These are phyloP conservation scores for Podaxis sp. DNA, from an alignment of 768 basidiomycete genomes.

Conservation along the genomic window DNA sequence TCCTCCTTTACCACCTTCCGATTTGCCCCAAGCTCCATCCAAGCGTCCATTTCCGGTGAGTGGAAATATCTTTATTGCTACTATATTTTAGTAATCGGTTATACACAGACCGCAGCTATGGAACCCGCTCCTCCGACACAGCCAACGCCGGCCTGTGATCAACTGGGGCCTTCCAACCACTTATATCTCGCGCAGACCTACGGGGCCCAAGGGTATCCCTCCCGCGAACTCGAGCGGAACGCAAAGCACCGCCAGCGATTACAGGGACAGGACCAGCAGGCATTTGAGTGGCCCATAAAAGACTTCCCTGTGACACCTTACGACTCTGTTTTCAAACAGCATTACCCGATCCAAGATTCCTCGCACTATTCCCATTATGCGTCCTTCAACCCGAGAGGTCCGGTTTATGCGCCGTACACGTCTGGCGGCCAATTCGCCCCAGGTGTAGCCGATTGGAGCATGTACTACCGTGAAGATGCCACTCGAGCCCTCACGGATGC, in stretches of 20 bases:
- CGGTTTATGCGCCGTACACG: not conserved
- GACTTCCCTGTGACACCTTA: not conserved
- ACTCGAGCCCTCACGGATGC: not conserved
- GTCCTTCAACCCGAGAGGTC: not conserved
- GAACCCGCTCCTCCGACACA: not conserved
- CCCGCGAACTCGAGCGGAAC: not conserved
- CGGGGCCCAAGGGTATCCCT: not conserved
- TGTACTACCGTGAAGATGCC: constrained; percentile 1
- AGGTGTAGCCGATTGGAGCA: not conserved
- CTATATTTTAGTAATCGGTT: not conserved
- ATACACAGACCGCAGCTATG: constrained; percentile 1
- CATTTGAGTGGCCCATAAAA: constrained; percentile 5
- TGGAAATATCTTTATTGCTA: not conserved
- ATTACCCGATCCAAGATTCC: not conserved
- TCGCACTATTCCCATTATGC: constrained; percentile 2
- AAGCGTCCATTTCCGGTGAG: constrained; percentile 8
- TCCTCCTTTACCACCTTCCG: constrained; percentile 27
- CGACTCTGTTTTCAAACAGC: not conserved
- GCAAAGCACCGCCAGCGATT: not conserved
- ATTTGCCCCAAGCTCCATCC: not conserved
- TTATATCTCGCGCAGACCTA: not conserved
- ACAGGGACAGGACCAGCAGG: not conserved
- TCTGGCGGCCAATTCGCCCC: not conserved
- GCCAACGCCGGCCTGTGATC: not conserved
- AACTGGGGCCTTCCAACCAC: not conserved